phyloP scores from a whole-genome alignment of 805 yeast genomes.

The Candida koratica region DNA sequence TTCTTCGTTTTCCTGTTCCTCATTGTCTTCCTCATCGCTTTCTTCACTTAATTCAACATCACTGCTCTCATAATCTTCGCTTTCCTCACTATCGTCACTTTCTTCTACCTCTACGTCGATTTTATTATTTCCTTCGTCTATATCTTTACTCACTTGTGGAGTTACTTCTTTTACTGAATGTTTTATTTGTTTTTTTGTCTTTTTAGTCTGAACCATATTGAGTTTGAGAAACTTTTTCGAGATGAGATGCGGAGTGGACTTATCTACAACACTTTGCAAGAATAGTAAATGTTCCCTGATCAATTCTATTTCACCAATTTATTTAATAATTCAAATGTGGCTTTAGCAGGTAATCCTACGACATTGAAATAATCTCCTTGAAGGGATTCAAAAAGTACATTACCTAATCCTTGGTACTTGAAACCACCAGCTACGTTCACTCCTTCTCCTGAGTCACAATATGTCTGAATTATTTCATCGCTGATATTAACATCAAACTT shows the following conservation, averaged over 20 bases:
- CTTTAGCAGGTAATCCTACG: conserved; percentile 77
- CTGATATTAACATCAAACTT: conserved; percentile 45
- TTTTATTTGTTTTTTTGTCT: conserved; percentile 1
- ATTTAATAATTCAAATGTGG: conserved; percentile 45
- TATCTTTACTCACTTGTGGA: conserved; percentile 10
- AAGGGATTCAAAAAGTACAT: conserved; percentile 55
- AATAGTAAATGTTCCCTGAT: too few relatives aligned
- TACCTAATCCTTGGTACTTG: conserved; percentile 72
- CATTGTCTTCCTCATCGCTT: conserved; percentile 21
- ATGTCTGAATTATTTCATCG: conserved; percentile 54
- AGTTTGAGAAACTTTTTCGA: conserved; percentile 10
- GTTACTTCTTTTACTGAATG: conserved; percentile 1
- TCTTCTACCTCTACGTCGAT: too few relatives aligned
- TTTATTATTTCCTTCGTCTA: conserved; percentile 13
- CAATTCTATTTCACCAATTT: not conserved
- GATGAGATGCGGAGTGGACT: conserved; percentile 7
- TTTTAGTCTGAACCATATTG: conserved; percentile 15
- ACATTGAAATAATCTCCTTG: conserved; percentile 83
- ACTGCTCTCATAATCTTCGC: conserved; percentile 16
- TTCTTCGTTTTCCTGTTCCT: conserved; percentile 24
- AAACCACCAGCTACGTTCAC: conserved; percentile 88
- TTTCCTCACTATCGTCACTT: conserved; percentile 12
- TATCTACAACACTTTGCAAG: too few relatives aligned
- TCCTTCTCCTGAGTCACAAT: conserved; percentile 73
- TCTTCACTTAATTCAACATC: conserved; percentile 19